Evolutionary conservation across 1,139 yeast genomes (phyloP), one percentile per base, ranked within the genome.

Genomic region (Kodamaea sp.): DNA sequence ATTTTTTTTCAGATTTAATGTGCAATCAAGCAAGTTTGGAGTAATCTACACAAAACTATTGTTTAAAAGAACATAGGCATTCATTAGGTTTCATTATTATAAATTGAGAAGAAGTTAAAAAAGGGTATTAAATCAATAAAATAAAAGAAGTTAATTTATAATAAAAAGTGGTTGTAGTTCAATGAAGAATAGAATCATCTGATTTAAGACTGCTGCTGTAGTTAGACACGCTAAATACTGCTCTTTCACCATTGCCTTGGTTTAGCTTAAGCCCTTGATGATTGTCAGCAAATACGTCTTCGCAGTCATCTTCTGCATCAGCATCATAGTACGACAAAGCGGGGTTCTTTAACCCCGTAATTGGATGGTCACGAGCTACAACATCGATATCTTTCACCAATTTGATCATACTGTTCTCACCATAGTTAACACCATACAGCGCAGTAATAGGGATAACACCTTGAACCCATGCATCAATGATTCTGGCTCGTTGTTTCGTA

Each of bases 401-500:
- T 43, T 73, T 72, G 38, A 80, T 76, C 67, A 81, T 75, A 42
- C 78, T 70, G 38, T 70, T 71, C 48, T 84, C 92, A 24, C 94
- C 92, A 48, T 75, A 75, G 52, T 81, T 82, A 7, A 82, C 71
- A 6, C 77, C 77, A 45, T 67, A 71, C 49, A 57, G 63, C 0
- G 73, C 75, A 35, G 62, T 55, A 8, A 70, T 59, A 2, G 76
- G 77, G 26, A 71, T 58, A 25, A 70, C 69, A 3, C 75, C 75
- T 48, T 70, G 75, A 2, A 70, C 75, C 76, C 76, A 71, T 1
- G 76, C 77, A 52, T 71, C 76, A 7, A 89, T 70, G 22, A 88
- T 75, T 44, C 78, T 72, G 1, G 84, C 83, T 37, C 97, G 71
- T 62, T 88, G 95, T 56, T 79, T 82, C 40, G 81, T 81, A 10